A percentile compares a stretch with the other conserved stretches of the same genome.
These are phyloP conservation scores for Diplocarpon rosae DNA, from an alignment of 2,329 filamentous ascomycete species.

Conservation along the genomic window DNA sequence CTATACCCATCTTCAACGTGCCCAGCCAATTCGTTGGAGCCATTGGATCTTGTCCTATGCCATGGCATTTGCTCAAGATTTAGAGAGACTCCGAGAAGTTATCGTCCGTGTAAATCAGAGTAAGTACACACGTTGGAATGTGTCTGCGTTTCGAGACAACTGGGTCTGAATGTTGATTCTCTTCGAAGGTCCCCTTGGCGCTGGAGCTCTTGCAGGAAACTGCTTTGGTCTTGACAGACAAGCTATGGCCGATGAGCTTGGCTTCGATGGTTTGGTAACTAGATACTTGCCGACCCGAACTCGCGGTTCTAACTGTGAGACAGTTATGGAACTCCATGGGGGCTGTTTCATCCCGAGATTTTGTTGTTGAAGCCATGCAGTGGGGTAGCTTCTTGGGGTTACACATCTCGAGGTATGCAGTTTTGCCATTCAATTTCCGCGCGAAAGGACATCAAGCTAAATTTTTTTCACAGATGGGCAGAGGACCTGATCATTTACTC, in stretches of 20 bases:
- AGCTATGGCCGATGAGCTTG: slow-evolving; percentile 67
- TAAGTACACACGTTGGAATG: background rate
- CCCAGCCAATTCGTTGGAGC: slow-evolving; percentile 68
- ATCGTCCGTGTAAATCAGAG: slow-evolving; percentile 61
- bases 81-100: slow-evolving; percentile 65
- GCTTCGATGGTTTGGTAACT: slow-evolving; percentile 58
- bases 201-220: slow-evolving; percentile 63
- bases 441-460: background rate
- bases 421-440: background rate
- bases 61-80: slow-evolving; percentile 59
- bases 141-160: background rate
- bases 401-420: slow-evolving; percentile 50
- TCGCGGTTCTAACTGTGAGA: background rate
- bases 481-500: slow-evolving; percentile 83
- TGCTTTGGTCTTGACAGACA: slow-evolving; percentile 73
- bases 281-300: background rate
- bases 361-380: slow-evolving; percentile 70
- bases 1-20: slow-evolving; percentile 80
- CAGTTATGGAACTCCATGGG: slow-evolving; percentile 60
- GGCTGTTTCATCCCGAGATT: slow-evolving; percentile 55
- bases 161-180: slow-evolving; percentile 10
- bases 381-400: slow-evolving; percentile 71
- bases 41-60: slow-evolving; percentile 74
- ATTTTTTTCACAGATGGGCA: slow-evolving; percentile 39
- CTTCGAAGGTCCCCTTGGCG: slow-evolving; percentile 29